Evolutionary conservation across 495 filamentous ascomycete genomes (phyloP).

Genomic region (Hypoxylon crocopeplum): DNA sequence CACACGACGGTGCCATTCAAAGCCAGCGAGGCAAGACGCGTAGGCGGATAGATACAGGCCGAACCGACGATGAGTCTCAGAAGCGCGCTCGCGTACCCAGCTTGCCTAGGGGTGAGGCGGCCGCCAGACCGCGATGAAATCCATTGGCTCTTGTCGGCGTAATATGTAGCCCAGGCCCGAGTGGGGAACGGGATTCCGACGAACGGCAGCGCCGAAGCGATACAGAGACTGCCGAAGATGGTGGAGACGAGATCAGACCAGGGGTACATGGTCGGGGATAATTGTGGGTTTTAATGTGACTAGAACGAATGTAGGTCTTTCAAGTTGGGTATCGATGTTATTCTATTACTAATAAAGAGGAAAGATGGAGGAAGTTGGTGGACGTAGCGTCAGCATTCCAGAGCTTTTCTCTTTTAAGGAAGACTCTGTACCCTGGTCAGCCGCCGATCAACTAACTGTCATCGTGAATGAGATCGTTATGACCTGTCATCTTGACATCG

Average conservation of each 20-base stretch:
- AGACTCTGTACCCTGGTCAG: no score
- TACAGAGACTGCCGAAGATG: constrained; percentile 19
- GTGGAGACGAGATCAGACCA: background rate
- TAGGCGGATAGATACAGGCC: constrained; percentile 24
- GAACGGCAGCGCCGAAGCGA: constrained; percentile 26
- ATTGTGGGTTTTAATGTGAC: no score
- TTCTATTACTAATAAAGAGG: no score
- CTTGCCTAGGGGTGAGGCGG: constrained; percentile 20
- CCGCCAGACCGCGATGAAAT: constrained; percentile 7
- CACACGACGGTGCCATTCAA: constrained; percentile 21
- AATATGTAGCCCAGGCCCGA: constrained; percentile 14
- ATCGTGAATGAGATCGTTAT: no score
- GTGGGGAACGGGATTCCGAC: constrained; percentile 26
- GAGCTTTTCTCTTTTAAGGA: no score
- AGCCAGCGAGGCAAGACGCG: constrained; percentile 12
- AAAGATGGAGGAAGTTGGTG: no score
- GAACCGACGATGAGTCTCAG: constrained; percentile 21
- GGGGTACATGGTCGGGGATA: background rate
- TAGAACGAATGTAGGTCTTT: no score
- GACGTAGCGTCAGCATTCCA: no score
- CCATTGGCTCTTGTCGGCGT: constrained; percentile 31
- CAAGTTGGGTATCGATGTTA: no score
- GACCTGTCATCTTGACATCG: no score
- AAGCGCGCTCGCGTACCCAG: constrained; percentile 8
- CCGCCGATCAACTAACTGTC: no score